Evolutionary conservation across 2,329 filamentous ascomycete species (phyloP), one percentile per base, ranked within the genome.

Genomic region (Zopfia rhizophila): DNA sequence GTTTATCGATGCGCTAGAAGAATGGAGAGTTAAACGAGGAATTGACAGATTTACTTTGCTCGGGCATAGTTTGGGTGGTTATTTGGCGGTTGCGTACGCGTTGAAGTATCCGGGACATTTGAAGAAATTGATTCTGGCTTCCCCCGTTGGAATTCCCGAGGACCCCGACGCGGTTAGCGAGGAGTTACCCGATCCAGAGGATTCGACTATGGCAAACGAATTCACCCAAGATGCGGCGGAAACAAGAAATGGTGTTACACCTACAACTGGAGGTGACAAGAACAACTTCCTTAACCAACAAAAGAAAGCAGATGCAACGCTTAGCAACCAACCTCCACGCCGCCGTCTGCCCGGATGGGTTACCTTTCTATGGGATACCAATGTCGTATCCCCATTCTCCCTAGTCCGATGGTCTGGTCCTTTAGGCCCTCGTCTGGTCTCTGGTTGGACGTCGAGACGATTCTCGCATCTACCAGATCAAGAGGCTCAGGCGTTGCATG

Each of bases 1-100:
- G 90, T 99, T 99, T 64, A 84, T 99, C 44, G 94, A 99, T 71
- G 90, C 93, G 2, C 79, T 99, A 5, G 94, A 99, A 68, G 94
- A 99, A 72, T 99, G 94, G 94, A 86, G 94, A 45, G 82, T 90
- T 58, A 84, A 90, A 67, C 86, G 88, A 54, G 92, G 93, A 28
- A 90, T 99, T 37, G 91, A 99, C 37, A 88, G 88, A 55, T 97
- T 99, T 67, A 99, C 94, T 0, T 80, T 99, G 3, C 80, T 97
- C 6, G 94, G 93, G 1, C 94, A 99, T 75, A 96, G 90, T 32
- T 79, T 99, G 33, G 94, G 94, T 43, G 94, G 94, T 5, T 99
- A 99, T 68, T 88, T 99, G 69, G 91, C 93, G 4, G 88, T 96
- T 0, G 92, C 91, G 14, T 99, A 99, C 68, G 92, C 94, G 1